phyloP scores from a whole-genome alignment of 2,329 filamentous ascomycete species.

The Fusarium zealandicum region DNA sequence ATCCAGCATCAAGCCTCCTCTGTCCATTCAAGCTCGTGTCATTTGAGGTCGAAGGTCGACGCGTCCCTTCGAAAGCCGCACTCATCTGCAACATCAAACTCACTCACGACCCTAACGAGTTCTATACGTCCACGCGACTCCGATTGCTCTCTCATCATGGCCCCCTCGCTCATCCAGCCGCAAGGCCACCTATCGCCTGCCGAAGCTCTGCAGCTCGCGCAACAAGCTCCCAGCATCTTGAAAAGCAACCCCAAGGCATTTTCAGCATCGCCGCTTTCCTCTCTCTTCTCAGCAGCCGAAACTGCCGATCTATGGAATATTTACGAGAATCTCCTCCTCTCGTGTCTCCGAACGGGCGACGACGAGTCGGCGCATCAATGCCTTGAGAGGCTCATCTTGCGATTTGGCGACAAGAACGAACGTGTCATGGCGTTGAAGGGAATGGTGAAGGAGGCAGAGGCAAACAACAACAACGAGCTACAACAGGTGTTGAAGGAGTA shows the following conservation, averaged over 20 bases:
- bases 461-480: slow-evolving; percentile 69
- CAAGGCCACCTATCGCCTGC: slow-evolving; percentile 63
- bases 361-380: slow-evolving; percentile 78
- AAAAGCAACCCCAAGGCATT: slow-evolving; percentile 61
- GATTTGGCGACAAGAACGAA: slow-evolving; percentile 87
- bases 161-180: slow-evolving; percentile 62
- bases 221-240: slow-evolving; percentile 65
- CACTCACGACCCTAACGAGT: background rate
- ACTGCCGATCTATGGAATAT: slow-evolving; percentile 82
- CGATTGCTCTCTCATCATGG: slow-evolving; percentile 48
- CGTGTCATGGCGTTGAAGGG: slow-evolving; percentile 84
- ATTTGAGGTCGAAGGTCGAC: slow-evolving; percentile 20
- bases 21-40: slow-evolving; percentile 30
- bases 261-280: slow-evolving; percentile 61
- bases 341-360: slow-evolving; percentile 85
- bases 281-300: slow-evolving; percentile 67
- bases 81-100: background rate
- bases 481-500: slow-evolving; percentile 78
- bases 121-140: slow-evolving; percentile 8
- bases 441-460: slow-evolving; percentile 83
- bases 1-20: slow-evolving; percentile 28
- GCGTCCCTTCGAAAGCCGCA: background rate
- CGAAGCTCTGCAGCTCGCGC: slow-evolving; percentile 64
- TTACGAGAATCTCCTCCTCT: slow-evolving; percentile 86
- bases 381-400: slow-evolving; percentile 75